Evolutionary conservation across 1,284 basidiomycete genomes (phyloP).

Genomic region (Austroboletus novae-zelandiae): DNA sequence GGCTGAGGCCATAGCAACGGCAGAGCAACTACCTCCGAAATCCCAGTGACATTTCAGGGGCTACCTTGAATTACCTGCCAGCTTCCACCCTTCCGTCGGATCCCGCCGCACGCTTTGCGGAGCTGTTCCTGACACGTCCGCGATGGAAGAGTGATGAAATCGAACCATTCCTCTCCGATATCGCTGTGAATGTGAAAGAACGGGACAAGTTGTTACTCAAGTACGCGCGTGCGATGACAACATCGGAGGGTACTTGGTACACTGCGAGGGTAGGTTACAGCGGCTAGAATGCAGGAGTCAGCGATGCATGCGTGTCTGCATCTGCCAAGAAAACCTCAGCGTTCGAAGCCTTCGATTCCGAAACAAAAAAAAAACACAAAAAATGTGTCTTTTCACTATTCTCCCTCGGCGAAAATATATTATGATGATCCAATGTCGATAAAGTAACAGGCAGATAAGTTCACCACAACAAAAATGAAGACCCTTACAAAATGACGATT

Average conservation of each 20-base stretch:
- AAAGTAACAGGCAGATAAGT: background rate
- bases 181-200: slow-evolving; percentile 81
- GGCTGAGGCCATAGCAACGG: background rate
- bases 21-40: slow-evolving; percentile 72
- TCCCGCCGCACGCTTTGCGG: slow-evolving; percentile 74
- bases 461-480: background rate
- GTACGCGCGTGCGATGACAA: slow-evolving; percentile 76
- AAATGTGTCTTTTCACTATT: background rate
- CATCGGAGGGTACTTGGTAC: slow-evolving; percentile 66
- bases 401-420: background rate
- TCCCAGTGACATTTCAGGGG: slow-evolving; percentile 24
- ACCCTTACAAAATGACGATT: too few relatives aligned
- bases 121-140: slow-evolving; percentile 76
- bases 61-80: slow-evolving; percentile 68
- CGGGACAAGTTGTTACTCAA: slow-evolving; percentile 84
- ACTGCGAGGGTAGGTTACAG: slow-evolving; percentile 59
- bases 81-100: slow-evolving; percentile 67
- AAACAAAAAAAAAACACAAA: background rate
- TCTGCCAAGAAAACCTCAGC: background rate
- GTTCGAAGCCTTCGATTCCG: background rate
- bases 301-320: background rate
- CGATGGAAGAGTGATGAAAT: slow-evolving; percentile 83
- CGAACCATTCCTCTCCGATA: slow-evolving; percentile 74
- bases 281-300: slow-evolving; percentile 18
- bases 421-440: background rate